Evolutionary conservation across 495 filamentous ascomycete species (phyloP).

Genomic region (Neurospora sp.): DNA sequence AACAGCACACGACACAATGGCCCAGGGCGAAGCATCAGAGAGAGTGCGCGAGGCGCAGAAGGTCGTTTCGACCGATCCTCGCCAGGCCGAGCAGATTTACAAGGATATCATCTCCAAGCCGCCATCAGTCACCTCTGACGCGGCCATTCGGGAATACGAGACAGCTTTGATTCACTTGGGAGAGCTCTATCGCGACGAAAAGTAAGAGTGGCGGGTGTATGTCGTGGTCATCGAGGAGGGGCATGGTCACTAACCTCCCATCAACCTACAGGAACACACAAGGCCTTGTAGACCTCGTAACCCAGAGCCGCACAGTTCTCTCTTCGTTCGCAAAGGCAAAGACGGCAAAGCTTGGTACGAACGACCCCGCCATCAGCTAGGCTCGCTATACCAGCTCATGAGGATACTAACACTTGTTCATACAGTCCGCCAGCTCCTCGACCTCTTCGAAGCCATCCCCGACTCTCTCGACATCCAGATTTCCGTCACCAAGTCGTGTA

Average conservation of each 20-base stretch:
- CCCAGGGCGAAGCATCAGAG: slow-evolving; percentile 33
- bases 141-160: slow-evolving; percentile 82
- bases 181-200: slow-evolving; percentile 83
- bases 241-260: slow-evolving; percentile 3
- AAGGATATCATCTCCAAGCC: slow-evolving; percentile 79
- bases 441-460: slow-evolving; percentile 87
- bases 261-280: slow-evolving; percentile 49
- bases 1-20: slow-evolving; percentile 25
- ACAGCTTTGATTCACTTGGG: slow-evolving; percentile 72
- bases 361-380: neutral
- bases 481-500: slow-evolving; percentile 89
- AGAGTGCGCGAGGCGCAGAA: slow-evolving; percentile 65
- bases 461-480: slow-evolving; percentile 89
- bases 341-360: slow-evolving; percentile 90
- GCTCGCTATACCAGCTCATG: neutral
- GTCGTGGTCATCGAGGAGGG: neutral
- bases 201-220: slow-evolving; percentile 29
- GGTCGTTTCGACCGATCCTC: slow-evolving; percentile 64
- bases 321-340: slow-evolving; percentile 98
- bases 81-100: slow-evolving; percentile 73
- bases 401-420: slow-evolving; percentile 2
- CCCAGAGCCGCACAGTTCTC: slow-evolving; percentile 77
- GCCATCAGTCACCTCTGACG: slow-evolving; percentile 69
- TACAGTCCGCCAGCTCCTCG: slow-evolving; percentile 89
- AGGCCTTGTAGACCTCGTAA: slow-evolving; percentile 86